Evolutionary conservation across 2,329 filamentous ascomycete species (phyloP).

Genomic region (Fusarium clavum): DNA sequence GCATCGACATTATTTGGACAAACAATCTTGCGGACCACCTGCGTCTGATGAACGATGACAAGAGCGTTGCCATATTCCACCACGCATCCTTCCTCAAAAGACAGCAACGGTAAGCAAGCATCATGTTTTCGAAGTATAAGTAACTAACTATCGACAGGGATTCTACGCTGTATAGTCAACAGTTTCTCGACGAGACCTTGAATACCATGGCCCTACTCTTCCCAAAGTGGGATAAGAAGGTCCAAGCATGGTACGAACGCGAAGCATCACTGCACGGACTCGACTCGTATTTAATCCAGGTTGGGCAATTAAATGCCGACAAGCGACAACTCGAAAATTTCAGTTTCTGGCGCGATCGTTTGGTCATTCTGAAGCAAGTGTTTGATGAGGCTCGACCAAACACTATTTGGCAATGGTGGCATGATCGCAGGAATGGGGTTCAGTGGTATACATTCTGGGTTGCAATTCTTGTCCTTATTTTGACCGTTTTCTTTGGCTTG

Average conservation of each 20-base stretch:
- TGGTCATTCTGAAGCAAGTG: not conserved
- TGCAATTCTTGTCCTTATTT: not conserved
- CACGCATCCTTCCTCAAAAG: not conserved
- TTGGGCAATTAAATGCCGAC: not conserved
- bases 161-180: not conserved
- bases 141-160: not conserved
- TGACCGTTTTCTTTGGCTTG: not conserved
- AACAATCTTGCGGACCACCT: not conserved
- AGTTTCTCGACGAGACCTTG: not conserved
- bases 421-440: not conserved
- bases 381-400: not conserved
- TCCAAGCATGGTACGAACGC: not conserved
- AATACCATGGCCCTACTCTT: not conserved
- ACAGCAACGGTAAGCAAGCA: not conserved
- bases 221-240: not conserved
- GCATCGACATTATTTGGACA: not conserved
- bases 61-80: not conserved
- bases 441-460: conserved; percentile 2
- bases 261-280: not conserved
- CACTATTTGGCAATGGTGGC: not conserved
- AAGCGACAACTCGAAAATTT: not conserved
- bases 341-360: not conserved
- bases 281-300: not conserved
- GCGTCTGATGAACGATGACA: not conserved
- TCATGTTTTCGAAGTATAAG: accelerated